Evolutionary conservation across 768 basidiomycete genomes (phyloP), one percentile per base, ranked within the genome.

Genomic region (Chalciporus pseudorubinellus): DNA sequence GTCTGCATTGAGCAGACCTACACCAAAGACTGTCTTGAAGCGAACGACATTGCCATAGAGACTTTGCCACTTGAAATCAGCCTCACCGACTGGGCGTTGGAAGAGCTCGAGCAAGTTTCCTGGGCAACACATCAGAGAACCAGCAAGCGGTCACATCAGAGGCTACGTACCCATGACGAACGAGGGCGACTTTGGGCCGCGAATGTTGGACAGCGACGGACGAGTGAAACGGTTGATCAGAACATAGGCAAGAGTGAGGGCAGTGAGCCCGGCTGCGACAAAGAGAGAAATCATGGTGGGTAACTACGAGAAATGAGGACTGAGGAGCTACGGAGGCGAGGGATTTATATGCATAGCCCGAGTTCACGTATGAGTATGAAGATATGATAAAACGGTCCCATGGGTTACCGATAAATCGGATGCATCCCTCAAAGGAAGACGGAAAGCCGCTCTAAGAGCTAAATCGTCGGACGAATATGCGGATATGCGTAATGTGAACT

Each of bases 61-160:
- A 6, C 21, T 46, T 31, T 69, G 63, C 69, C 69, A 70, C 49
- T 58, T 54, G 44, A 67, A 64, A 46, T 70, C 65, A 16, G 55
- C 24, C 13, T 61, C 48, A 33, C 56, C 70, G n/a, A 50, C 58
- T 3, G 66, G 58, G 22, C 48, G 47, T 53, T 62, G 70, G 29
- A 58, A 65, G 14, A 70, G 8, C 18, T 72, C 65, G 4, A 51
- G 41, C 31, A 69, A 36, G 52, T 70, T 64, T 11, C 69, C 69
- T 70, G 43, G 3, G 13, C 8, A 18, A 48, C 6, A 40, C 7
- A 6, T 64, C 34, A 56, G 43, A 69, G 65, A 16, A 63, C 67
- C 67, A 46, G 41, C 1, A 16, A 20, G 22, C 13, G 39, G 7
- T 22, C 31, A 13, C 6, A 12, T 31, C 4, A 46, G n/a, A 52